A percentile compares a stretch with the other conserved stretches of the same genome.
These are phyloP conservation scores for Tetrahymena thermophila DNA, from an alignment of 73 alveolate genomes.

Conservation along the genomic window DNA sequence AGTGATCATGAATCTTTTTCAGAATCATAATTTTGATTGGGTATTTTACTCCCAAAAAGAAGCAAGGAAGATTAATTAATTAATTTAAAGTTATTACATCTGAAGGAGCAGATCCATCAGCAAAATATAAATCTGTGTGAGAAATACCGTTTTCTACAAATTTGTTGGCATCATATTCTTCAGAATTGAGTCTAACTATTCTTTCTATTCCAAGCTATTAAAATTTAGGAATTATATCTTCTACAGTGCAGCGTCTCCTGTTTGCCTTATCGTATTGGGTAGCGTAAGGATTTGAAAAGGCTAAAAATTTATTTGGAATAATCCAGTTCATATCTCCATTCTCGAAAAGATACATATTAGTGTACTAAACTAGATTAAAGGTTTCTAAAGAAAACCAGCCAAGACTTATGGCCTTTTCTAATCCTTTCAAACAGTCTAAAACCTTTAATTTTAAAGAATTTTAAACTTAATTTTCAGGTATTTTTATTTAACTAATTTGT, in stretches of 20 bases:
- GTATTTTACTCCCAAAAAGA: not conserved
- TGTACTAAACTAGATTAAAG: not conserved
- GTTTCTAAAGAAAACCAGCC: not conserved
- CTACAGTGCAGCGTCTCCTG: not conserved
- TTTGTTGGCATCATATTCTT: not conserved
- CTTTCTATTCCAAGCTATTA: not conserved
- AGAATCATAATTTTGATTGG: not conserved
- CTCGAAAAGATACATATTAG: not conserved
- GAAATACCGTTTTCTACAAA: not conserved
- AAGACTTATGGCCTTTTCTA: not conserved
- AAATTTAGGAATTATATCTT: not conserved
- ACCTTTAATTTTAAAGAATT: not conserved
- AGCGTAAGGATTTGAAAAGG: not conserved
- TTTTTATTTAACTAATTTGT: not conserved
- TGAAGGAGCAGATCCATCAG: not conserved
- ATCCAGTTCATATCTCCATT: not conserved
- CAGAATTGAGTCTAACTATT: not conserved
- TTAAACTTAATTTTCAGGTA: not conserved
- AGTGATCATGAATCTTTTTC: not conserved
- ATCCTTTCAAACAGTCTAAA: not conserved
- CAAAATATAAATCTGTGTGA: not conserved
- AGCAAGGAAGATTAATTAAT: not conserved
- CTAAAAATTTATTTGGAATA: not conserved
- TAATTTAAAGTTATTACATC: not conserved
- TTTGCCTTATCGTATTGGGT: conserved; percentile 1